Evolutionary conservation across 106 monocot genomes (phyloP).

Genomic region (Ottelia alismoides): DNA sequence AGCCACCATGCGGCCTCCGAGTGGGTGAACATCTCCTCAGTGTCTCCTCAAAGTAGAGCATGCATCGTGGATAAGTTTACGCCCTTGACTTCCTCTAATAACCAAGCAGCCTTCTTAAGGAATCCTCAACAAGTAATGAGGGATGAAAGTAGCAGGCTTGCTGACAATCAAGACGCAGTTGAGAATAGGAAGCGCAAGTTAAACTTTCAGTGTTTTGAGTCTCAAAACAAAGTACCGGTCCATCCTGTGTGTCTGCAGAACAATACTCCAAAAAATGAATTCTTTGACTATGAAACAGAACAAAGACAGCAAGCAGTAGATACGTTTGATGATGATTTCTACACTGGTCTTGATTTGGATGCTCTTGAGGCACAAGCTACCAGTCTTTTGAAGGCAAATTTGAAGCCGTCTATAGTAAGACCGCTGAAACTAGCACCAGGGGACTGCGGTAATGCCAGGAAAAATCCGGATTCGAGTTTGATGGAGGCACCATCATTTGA

Average conservation of each 20-base stretch:
- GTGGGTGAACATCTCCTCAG: too few relatives aligned
- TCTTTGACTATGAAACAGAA: too few relatives aligned
- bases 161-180: slow-evolving; percentile 19
- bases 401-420: slow-evolving; percentile 5
- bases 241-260: too few relatives aligned
- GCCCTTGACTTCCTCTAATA: too few relatives aligned
- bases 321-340: slow-evolving; percentile 79
- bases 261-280: too few relatives aligned
- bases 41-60: too few relatives aligned
- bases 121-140: too few relatives aligned
- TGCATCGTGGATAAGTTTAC: too few relatives aligned
- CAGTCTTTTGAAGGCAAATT: slow-evolving; percentile 31
- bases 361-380: slow-evolving; percentile 81
- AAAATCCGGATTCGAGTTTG: slow-evolving; percentile 8
- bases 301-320: too few relatives aligned
- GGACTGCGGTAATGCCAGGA: neutral
- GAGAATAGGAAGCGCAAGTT: slow-evolving; percentile 78
- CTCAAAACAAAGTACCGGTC: too few relatives aligned
- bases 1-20: slow-evolving; percentile 8
- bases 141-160: slow-evolving; percentile 18
- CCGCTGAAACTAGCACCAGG: neutral
- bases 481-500: slow-evolving; percentile 56
- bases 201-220: slow-evolving; percentile 27
- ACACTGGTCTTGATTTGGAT: slow-evolving; percentile 74
- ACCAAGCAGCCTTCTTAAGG: too few relatives aligned